Percentiles rank a stretch among this genome's conserved stretches.
Evolutionary conservation across 2,329 filamentous ascomycete genomes (phyloP).

Genomic region (Phialemonium atrogriseum): DNA sequence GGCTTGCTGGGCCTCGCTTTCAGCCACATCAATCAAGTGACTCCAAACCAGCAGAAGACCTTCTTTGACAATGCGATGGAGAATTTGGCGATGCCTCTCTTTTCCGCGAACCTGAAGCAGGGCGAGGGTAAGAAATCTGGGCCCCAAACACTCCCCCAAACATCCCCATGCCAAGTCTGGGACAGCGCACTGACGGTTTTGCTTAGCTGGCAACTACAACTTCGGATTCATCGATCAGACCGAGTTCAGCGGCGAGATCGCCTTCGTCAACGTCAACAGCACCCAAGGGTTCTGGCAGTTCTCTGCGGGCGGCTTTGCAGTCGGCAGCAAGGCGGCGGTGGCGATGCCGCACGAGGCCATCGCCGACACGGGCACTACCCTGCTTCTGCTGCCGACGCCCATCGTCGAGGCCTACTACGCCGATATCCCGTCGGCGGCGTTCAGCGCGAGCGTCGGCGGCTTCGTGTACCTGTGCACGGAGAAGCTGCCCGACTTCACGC

Average conservation of each 20-base stretch:
- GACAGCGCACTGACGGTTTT: conserved; percentile 12
- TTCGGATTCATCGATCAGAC: conserved; percentile 42
- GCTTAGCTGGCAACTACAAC: conserved; percentile 26
- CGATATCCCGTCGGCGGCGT: conserved; percentile 37
- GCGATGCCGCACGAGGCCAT: conserved; percentile 40
- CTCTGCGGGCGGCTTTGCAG: conserved; percentile 42
- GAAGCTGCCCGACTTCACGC: conserved; percentile 20
- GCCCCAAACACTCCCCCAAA: conserved; percentile 59
- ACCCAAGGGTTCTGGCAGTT: conserved; percentile 56
- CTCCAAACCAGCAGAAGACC: conserved; percentile 42
- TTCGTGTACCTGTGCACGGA: conserved; percentile 24
- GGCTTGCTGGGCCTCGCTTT: conserved; percentile 54
- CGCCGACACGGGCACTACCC: conserved; percentile 59
- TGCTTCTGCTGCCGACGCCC: conserved; percentile 44
- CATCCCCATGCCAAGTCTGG: too few relatives aligned
- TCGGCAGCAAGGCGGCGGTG: conserved; percentile 32
- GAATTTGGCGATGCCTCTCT: conserved; percentile 23
- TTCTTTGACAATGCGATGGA: conserved; percentile 29
- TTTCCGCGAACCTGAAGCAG: conserved; percentile 25
- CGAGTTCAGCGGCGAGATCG: conserved; percentile 48
- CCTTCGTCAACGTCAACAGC: conserved; percentile 45
- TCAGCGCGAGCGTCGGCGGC: conserved; percentile 37
- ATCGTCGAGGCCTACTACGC: conserved; percentile 49
- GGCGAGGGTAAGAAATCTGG: conserved; percentile 25
- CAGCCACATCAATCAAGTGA: conserved; percentile 48